Percentiles rank a stretch among this genome's conserved stretches.
Conservation (phyloP, 352 stramenopile species). For the Globisporangium ultimum region DNA sequence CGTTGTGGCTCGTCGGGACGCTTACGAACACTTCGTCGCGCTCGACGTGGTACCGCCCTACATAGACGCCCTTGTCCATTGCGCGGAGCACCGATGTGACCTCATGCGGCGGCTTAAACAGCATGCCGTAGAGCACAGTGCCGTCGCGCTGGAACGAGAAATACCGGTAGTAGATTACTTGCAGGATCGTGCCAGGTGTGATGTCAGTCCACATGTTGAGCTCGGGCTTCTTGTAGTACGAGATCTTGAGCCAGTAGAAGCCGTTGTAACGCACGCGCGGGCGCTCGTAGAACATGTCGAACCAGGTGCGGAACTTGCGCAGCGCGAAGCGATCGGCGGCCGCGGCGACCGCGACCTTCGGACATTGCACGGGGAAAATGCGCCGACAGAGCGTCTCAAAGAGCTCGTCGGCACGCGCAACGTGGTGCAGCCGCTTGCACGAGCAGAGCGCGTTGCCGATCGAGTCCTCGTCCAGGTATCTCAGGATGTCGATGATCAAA, state of each 20-base stretch:
- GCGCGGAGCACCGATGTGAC: conserved; percentile 26
- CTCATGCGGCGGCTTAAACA: conserved; percentile 71
- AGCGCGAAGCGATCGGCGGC: conserved; percentile 56
- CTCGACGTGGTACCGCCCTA: conserved; percentile 61
- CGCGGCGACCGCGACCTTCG: conserved; percentile 32
- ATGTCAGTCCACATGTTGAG: conserved; percentile 84
- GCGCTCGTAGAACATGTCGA: conserved; percentile 63
- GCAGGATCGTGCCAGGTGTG: conserved; percentile 60
- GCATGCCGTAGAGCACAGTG: conserved; percentile 71
- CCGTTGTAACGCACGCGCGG: conserved; percentile 77
- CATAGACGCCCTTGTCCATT: conserved; percentile 37
- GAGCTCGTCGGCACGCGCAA: conserved; percentile 48
- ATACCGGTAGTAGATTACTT: conserved; percentile 83
- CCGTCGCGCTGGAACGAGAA: conserved; percentile 77
- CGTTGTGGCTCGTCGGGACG: conserved; percentile 61
- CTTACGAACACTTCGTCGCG: conserved; percentile 63
- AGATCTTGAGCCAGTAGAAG: conserved; percentile 75
- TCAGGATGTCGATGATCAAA: conserved; percentile 64
- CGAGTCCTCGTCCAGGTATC: conserved; percentile 75
- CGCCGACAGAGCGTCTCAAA: conserved; percentile 68
- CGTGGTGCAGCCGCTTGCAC: conserved; percentile 55
- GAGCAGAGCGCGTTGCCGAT: conserved; percentile 45
- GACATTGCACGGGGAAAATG: conserved; percentile 67
- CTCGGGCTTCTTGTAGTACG: conserved; percentile 85
- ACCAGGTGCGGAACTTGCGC: conserved; percentile 65